phyloP scores from a whole-genome alignment of 805 yeast genomes.

The Candida anglica region DNA sequence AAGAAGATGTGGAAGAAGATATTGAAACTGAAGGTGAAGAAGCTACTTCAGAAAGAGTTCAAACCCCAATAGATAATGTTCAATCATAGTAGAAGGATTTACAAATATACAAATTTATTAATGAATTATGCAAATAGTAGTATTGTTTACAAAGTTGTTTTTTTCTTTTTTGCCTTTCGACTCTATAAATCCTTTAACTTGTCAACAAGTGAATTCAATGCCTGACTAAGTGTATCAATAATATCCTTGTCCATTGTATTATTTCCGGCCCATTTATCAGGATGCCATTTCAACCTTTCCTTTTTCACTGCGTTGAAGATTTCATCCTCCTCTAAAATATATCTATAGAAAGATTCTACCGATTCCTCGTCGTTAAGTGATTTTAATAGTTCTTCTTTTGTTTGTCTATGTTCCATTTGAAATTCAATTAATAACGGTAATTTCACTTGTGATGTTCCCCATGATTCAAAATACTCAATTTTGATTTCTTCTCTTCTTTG shows the following conservation, averaged over 20 bases:
- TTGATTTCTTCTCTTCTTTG: slow-evolving; percentile 2
- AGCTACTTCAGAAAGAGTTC: slow-evolving; percentile 1
- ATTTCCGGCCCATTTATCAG: slow-evolving; percentile 51
- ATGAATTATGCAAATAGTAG: too few relatives aligned
- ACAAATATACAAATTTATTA: too few relatives aligned
- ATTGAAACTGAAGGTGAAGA: slow-evolving; percentile 5
- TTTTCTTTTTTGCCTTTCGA: too few relatives aligned
- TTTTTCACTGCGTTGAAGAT: slow-evolving; percentile 26
- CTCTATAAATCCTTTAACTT: too few relatives aligned
- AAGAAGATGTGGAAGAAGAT: slow-evolving; percentile 12
- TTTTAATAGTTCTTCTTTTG: slow-evolving; percentile 7
- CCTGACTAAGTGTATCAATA: slow-evolving; percentile 26
- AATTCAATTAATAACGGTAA: slow-evolving; percentile 10
- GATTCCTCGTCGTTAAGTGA: slow-evolving; percentile 17
- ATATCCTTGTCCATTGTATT: slow-evolving; percentile 23
- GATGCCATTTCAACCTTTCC: slow-evolving; percentile 69
- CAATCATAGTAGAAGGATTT: slow-evolving; percentile 5
- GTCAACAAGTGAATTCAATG: slow-evolving; percentile 26
- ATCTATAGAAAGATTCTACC: slow-evolving; percentile 23
- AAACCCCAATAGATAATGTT: slow-evolving; percentile 9
- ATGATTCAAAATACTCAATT: slow-evolving; percentile 11
- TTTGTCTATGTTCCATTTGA: slow-evolving; percentile 9
- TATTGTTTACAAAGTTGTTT: too few relatives aligned
- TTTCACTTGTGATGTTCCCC: slow-evolving; percentile 10
- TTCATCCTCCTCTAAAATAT: slow-evolving; percentile 12